Base-by-base conservation (phyloP, 805 yeast genomes). In the Candida patagonica region DNA sequence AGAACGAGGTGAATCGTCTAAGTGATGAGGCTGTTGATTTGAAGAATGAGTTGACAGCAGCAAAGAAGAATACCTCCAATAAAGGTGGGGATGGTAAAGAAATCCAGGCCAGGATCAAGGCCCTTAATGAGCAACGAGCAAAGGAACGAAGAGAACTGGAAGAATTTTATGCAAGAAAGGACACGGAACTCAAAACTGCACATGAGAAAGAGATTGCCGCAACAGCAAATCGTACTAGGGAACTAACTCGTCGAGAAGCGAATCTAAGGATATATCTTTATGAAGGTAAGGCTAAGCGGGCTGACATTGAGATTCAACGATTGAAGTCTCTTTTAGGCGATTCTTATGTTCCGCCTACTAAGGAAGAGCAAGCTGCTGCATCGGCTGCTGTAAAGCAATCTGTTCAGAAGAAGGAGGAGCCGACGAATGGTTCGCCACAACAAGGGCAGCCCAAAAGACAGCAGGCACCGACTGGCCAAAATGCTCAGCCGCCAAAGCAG, bases 221-320 rank as follows among this genome's bases (percentile, higher is more conserved):
- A 34, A 67, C 27, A 10, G 37, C 16, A 2, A 27, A 33, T 9
- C 22, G 15, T 7, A 20, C 37, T 12, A 22, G 37, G n/a, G 37
- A 33, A n/a, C 22, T 33, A 27, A 15, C 71, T 2, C 71, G 73
- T 37, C 73, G 75, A 53, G 77, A 76, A 51, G 70, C 68, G 35
- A 80, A 73, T 43, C 70, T 80, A 56, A 71, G 76, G 48, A 67
- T 70, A 42, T 71, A 68, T 43, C 69, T 80, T 56, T 62, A 75
- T 49, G 70, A 68, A 48, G 65, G 66, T 46, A 76, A 71, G 54
- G 60, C 73, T n/a, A 76, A 71, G 32, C 68, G 68, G 38, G 62
- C 73, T 22, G 76, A 71, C 44, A 60, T 57, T 35, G 66, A 67
- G 25, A 60, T 51, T 41, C 35, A 44, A 37, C 50, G 37, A 10